A percentile compares a stretch with the other conserved stretches of the same genome.
Evolutionary conservation across 2,329 filamentous ascomycete species (phyloP).

Genomic region (Chaetoscypha palmicola): DNA sequence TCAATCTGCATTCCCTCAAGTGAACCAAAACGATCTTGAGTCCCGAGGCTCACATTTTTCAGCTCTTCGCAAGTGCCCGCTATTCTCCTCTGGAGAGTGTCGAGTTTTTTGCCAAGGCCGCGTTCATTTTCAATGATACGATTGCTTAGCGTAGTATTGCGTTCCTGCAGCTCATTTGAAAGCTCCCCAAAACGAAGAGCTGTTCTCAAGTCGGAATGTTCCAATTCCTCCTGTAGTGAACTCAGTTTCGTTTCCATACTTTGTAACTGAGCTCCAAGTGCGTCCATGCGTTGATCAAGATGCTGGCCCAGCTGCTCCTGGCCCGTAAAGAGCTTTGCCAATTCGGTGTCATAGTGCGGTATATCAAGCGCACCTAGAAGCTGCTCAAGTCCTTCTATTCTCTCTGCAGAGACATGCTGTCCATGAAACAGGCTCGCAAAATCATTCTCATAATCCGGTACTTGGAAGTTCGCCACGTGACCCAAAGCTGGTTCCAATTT

Average conservation of each 20-base stretch:
- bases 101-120: conserved; percentile 20
- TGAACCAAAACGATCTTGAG: conserved; percentile 13
- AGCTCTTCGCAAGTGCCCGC: conserved; percentile 18
- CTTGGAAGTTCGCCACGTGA: conserved; percentile 15
- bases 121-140: conserved; percentile 18
- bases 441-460: conserved; percentile 15
- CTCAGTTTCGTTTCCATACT: conserved; percentile 14
- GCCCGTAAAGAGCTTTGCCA: neutral
- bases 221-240: conserved; percentile 14
- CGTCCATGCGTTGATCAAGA: neutral
- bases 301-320: neutral
- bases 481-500: conserved; percentile 15
- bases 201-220: conserved; percentile 18
- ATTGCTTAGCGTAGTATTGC: conserved; percentile 18
- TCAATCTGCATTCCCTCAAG: conserved; percentile 12
- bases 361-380: conserved; percentile 1
- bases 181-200: conserved; percentile 22
- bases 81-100: conserved; percentile 17
- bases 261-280: conserved; percentile 7
- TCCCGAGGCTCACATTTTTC: conserved; percentile 12
- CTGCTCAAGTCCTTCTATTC: conserved; percentile 12
- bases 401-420: conserved; percentile 12
- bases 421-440: conserved; percentile 11
- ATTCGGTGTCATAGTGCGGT: neutral
- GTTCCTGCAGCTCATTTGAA: conserved; percentile 22